Conservation (phyloP, 2,329 filamentous ascomycete species). For the Cladobotryum protrusum region DNA sequence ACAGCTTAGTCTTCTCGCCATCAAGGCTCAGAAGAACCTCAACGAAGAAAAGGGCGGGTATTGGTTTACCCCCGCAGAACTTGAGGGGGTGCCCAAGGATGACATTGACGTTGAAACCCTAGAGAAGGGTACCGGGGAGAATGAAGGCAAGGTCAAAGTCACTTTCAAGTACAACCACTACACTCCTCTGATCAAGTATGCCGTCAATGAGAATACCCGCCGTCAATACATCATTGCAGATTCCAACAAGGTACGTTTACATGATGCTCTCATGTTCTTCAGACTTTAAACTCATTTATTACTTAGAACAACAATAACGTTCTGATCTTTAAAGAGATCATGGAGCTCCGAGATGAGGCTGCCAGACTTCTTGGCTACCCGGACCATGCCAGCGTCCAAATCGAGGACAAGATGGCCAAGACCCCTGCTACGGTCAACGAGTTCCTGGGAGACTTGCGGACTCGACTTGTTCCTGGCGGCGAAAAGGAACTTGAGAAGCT, state of each 20-base stretch:
- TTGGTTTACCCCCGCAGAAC: constrained; percentile 69
- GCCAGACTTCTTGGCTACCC: constrained; percentile 71
- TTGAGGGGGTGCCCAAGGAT: constrained; percentile 69
- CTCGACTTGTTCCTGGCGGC: constrained; percentile 62
- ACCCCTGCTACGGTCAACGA: constrained; percentile 63
- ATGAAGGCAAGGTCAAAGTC: constrained; percentile 67
- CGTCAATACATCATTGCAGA: constrained; percentile 66
- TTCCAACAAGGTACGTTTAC: constrained; percentile 61
- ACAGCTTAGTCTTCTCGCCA: constrained; percentile 65
- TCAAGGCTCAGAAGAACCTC: constrained; percentile 71
- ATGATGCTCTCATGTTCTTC: not conserved
- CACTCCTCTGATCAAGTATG: constrained; percentile 73
- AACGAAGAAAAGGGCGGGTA: constrained; percentile 78
- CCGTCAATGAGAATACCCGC: constrained; percentile 61
- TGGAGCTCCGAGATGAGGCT: constrained; percentile 70
- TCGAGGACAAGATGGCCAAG: constrained; percentile 85
- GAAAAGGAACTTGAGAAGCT: constrained; percentile 64
- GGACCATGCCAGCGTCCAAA: constrained; percentile 67
- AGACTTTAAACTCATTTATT: not conserved
- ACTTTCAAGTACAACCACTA: constrained; percentile 81
- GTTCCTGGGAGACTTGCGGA: constrained; percentile 65
- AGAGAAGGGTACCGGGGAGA: constrained; percentile 65
- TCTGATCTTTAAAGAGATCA: constrained; percentile 66
- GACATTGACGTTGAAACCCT: constrained; percentile 56
- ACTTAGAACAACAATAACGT: constrained; percentile 60